A percentile compares a stretch with the other conserved stretches of the same genome.
Conservation (phyloP, 768 basidiomycete genomes). For the Kwoniella shandongensis region DNA sequence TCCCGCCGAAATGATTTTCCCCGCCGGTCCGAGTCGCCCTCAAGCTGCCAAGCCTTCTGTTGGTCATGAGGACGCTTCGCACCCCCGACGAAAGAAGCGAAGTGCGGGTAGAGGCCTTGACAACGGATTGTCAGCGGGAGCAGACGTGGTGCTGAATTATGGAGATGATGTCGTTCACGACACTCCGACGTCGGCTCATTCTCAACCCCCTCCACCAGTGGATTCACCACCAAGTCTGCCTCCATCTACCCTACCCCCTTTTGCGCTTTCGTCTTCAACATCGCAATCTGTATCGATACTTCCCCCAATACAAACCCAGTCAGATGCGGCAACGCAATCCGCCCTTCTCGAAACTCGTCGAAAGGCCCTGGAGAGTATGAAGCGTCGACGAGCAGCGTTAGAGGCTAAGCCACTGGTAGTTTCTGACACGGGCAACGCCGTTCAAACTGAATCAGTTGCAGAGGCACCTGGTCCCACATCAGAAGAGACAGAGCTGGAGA, state of each 20-base stretch:
- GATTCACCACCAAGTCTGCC: constrained; percentile 4
- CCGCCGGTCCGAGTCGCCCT: too few relatives aligned
- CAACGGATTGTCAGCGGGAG: neutral
- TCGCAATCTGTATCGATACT: constrained; percentile 3
- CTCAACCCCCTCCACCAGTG: neutral
- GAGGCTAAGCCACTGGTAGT: neutral
- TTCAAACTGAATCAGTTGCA: neutral
- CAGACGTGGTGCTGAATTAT: constrained; percentile 13
- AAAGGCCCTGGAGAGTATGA: constrained; percentile 41
- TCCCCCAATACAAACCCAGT: neutral
- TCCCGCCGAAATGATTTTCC: too few relatives aligned
- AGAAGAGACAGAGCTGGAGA: neutral
- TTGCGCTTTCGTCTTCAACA: neutral
- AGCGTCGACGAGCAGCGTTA: constrained; percentile 15
- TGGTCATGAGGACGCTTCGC: too few relatives aligned
- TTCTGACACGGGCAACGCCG: neutral
- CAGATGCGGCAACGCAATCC: constrained; percentile 14
- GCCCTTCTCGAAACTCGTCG: constrained; percentile 32
- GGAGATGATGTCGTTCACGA: constrained; percentile 3
- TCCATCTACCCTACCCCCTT: constrained; percentile 3
- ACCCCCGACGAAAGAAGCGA: neutral
- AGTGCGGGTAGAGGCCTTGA: neutral
- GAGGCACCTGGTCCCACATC: neutral
- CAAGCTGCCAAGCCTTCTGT: too few relatives aligned
- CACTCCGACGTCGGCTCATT: neutral